Evolutionary conservation across 306 rosid genomes (phyloP).

Genomic region (Carpinus viminea): DNA sequence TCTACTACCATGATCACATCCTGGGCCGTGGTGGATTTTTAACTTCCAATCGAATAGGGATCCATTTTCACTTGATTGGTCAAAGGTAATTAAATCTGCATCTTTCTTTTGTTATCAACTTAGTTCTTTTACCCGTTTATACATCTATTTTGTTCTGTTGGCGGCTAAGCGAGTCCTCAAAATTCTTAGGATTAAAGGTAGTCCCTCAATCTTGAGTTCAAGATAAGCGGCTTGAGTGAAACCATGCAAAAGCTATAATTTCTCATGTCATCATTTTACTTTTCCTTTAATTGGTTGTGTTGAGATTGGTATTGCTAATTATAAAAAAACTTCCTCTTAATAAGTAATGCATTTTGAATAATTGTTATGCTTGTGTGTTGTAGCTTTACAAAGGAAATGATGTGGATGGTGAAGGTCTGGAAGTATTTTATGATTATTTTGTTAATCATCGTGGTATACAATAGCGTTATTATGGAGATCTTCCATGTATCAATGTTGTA

Average conservation of each 20-base stretch:
- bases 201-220: no score
- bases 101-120: no score
- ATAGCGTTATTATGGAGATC: constrained; percentile 51
- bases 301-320: neutral
- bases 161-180: no score
- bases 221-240: constrained; percentile 88
- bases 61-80: no score
- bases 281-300: neutral
- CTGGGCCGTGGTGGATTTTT: no score
- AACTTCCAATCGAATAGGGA: no score
- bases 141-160: no score
- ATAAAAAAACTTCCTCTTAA: neutral
- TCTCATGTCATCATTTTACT: neutral
- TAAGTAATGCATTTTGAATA: neutral
- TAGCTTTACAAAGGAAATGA: constrained; percentile 65
- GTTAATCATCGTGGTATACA: no score
- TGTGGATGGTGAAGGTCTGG: constrained; percentile 40
- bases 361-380: neutral
- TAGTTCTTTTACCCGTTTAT: no score
- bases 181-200: constrained; percentile 62
- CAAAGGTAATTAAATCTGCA: no score
- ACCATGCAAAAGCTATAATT: constrained; percentile 63
- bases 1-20: no score
- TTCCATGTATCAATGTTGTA: constrained; percentile 86
- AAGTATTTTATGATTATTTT: constrained; percentile 79